Percentiles rank a stretch among this genome's conserved stretches.
Conservation (phyloP, 163 green algal genomes). For the Volvox carteri region DNA sequence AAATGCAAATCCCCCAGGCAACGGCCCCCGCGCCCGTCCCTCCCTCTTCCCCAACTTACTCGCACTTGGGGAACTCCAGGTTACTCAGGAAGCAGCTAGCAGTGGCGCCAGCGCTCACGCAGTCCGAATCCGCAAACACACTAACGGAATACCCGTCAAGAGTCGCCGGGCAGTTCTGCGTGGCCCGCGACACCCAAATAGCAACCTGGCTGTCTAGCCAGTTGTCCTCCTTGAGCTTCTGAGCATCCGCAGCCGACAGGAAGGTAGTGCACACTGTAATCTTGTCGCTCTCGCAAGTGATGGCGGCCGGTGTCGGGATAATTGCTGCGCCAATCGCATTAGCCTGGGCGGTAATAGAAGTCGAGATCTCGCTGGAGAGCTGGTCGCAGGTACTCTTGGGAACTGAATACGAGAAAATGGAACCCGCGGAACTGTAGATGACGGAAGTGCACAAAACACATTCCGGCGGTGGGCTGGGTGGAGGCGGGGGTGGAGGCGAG, state of each 20-base stretch:
- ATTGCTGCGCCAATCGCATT: background rate
- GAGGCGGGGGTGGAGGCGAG: background rate
- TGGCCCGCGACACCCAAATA: too few relatives aligned
- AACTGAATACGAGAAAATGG: too few relatives aligned
- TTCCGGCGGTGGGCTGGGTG: background rate
- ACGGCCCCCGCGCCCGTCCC: too few relatives aligned
- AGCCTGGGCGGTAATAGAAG: background rate
- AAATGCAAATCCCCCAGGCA: too few relatives aligned
- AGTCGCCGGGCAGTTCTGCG: background rate
- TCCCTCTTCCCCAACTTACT: too few relatives aligned
- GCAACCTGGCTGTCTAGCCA: too few relatives aligned
- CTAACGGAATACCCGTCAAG: background rate
- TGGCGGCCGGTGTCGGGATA: background rate
- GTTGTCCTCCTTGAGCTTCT: background rate
- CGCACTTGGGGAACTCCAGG: constrained; percentile 4
- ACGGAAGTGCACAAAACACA: background rate
- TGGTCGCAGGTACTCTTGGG: too few relatives aligned
- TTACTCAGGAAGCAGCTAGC: background rate
- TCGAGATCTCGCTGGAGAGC: background rate
- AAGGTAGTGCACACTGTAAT: background rate
- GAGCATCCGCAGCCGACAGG: background rate
- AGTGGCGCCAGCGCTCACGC: background rate
- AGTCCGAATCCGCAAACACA: background rate
- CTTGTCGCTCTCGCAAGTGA: background rate
- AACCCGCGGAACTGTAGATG: too few relatives aligned